Evolutionary conservation across 768 basidiomycete genomes (phyloP).

Genomic region (Suillus occidentalis): DNA sequence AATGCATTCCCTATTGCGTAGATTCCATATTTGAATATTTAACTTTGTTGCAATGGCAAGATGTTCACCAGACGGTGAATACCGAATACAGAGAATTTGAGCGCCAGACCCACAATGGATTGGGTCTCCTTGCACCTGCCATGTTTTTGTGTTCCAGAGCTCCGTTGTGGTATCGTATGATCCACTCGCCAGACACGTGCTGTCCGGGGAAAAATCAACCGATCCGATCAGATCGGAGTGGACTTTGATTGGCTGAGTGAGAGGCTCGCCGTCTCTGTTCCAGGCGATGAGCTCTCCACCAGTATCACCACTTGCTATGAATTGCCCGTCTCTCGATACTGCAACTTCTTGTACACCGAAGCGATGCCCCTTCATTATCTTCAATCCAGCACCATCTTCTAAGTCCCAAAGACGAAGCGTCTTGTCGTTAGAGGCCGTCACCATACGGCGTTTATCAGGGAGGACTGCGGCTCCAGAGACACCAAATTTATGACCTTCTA

Average conservation of each 20-base stretch:
- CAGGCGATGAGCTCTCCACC: not conserved
- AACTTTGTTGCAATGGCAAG: not conserved
- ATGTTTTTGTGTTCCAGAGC: not conserved
- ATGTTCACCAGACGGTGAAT: not conserved
- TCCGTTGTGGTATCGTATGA: not conserved
- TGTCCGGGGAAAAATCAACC: not conserved
- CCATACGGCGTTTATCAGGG: not conserved
- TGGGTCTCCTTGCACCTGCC: not conserved
- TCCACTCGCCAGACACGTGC: not conserved
- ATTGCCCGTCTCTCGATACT: not conserved
- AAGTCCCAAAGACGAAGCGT: not conserved
- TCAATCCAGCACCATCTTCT: not conserved
- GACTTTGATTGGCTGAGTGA: not conserved
- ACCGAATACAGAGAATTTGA: not conserved
- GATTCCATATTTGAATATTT: not conserved
- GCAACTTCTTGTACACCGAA: too few relatives aligned
- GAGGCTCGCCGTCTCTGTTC: not conserved
- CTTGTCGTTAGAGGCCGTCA: not conserved
- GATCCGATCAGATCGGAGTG: not conserved
- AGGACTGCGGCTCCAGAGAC: not conserved
- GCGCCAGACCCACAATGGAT: not conserved
- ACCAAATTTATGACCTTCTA: not conserved
- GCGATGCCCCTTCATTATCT: not conserved
- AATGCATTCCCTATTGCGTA: not conserved
- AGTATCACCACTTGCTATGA: not conserved